Conservation (phyloP, 164 flowering plant genomes). For the Magnolia officinalis region DNA sequence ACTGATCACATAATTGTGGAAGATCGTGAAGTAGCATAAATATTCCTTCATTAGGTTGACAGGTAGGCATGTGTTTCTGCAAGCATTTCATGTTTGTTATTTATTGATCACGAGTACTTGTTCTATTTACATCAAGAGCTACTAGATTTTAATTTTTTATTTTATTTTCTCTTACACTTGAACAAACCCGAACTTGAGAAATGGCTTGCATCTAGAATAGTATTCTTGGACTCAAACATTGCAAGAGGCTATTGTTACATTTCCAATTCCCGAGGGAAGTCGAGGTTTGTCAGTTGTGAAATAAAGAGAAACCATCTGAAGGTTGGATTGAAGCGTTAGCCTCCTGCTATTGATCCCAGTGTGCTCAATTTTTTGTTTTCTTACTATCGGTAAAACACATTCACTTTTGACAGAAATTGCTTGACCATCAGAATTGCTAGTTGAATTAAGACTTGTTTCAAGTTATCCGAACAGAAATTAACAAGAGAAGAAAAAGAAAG, state of each 20-base stretch:
- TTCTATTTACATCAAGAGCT: not conserved
- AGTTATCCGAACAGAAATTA: too few relatives aligned
- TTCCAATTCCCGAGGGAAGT: constrained; percentile 79
- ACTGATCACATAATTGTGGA: constrained; percentile 87
- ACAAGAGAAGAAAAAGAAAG: too few relatives aligned
- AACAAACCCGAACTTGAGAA: constrained; percentile 73
- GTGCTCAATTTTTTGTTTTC: not conserved
- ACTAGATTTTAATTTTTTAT: not conserved
- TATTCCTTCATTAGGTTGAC: constrained; percentile 80
- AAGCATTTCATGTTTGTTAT: not conserved
- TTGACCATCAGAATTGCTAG: not conserved
- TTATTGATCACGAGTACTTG: not conserved
- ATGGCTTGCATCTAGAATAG: constrained; percentile 86
- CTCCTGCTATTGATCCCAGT: constrained; percentile 85
- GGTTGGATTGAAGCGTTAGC: constrained; percentile 89
- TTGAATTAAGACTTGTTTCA: too few relatives aligned
- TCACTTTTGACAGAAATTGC: too few relatives aligned
- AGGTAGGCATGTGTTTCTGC: constrained; percentile 38
- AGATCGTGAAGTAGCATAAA: constrained; percentile 66
- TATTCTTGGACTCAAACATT: constrained; percentile 88
- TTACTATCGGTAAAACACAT: not conserved
- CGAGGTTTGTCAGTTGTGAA: constrained; percentile 69
- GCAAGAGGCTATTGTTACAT: constrained; percentile 63
- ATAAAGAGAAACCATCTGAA: constrained; percentile 78
- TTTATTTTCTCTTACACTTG: not conserved